These are phyloP conservation scores for Monosporascus sp. DNA, from an alignment of 2,329 filamentous ascomycete species.

Conservation along the genomic window DNA sequence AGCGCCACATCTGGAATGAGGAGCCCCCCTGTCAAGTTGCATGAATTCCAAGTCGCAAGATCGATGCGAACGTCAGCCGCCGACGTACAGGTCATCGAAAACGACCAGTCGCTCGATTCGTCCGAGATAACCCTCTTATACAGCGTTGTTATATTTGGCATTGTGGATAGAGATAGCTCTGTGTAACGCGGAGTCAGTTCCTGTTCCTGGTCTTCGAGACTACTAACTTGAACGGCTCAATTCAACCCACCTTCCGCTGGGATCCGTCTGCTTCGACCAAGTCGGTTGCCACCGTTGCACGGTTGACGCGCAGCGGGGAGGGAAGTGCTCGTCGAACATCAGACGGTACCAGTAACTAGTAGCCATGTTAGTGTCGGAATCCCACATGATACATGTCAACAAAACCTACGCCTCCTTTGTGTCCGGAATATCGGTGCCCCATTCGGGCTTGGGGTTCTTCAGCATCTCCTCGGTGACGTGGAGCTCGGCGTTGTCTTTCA, in stretches of 20 bases:
- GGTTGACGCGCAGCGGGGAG: slow-evolving; percentile 80
- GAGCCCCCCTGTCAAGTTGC: background rate
- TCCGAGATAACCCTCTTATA: slow-evolving; percentile 21
- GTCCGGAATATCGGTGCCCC: slow-evolving; percentile 88
- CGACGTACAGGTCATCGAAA: background rate
- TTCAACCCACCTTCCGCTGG: slow-evolving; percentile 71
- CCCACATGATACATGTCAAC: background rate
- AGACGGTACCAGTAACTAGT: slow-evolving; percentile 86
- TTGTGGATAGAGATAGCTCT: slow-evolving; percentile 74
- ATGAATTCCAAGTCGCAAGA: background rate
- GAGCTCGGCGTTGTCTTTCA: slow-evolving; percentile 89
- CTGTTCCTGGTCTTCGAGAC: background rate
- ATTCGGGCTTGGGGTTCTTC: slow-evolving; percentile 96
- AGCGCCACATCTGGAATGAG: background rate
- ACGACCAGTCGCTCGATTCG: background rate
- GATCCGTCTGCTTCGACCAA: slow-evolving; percentile 95
- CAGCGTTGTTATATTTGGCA: slow-evolving; percentile 60
- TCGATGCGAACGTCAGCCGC: background rate
- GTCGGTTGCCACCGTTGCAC: slow-evolving; percentile 96
- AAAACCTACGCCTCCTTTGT: slow-evolving; percentile 83
- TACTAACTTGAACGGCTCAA: background rate
- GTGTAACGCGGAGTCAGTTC: slow-evolving; percentile 1
- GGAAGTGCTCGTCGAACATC: slow-evolving; percentile 99
- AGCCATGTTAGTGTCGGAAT: slow-evolving; percentile 17
- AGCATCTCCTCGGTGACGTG: slow-evolving; percentile 96